A percentile compares a stretch with the other conserved stretches of the same genome.
phyloP scores from a whole-genome alignment of 176 grass and related monocot genomes.

The Raddia guianensis region DNA sequence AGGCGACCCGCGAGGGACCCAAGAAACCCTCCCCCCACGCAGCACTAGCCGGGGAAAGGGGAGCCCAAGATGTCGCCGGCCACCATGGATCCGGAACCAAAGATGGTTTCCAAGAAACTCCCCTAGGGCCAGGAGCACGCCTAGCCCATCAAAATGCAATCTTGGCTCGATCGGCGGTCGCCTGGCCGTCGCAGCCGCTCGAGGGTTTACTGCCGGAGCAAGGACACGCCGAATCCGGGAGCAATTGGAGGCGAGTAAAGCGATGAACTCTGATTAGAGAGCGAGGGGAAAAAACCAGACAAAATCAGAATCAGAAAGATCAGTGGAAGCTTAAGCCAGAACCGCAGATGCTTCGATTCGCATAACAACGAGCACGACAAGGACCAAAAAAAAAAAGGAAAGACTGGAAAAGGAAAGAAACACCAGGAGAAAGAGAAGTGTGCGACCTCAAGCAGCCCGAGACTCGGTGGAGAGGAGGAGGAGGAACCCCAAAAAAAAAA shows the following conservation, averaged over 20 bases:
- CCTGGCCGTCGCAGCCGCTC: background rate
- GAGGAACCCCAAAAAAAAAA: background rate
- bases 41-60: slow-evolving; percentile 30
- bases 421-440: background rate
- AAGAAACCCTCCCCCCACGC: slow-evolving; percentile 27
- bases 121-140: slow-evolving; percentile 18
- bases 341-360: slow-evolving; percentile 17
- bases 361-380: background rate
- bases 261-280: slow-evolving; percentile 7
- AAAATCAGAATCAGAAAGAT: background rate
- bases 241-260: slow-evolving; percentile 18
- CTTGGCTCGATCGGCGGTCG: slow-evolving; percentile 28
- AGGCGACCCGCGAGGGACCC: background rate
- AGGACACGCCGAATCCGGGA: slow-evolving; percentile 1
- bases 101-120: slow-evolving; percentile 11
- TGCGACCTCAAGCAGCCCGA: slow-evolving; percentile 23
- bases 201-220: background rate
- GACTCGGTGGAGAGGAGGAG: slow-evolving; percentile 11
- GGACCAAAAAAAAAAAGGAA: background rate
- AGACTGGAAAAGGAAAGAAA: background rate
- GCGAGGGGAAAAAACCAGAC: background rate
- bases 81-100: slow-evolving; percentile 29
- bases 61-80: slow-evolving; percentile 17
- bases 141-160: slow-evolving; percentile 30
- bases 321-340: slow-evolving; percentile 6